These are phyloP conservation scores for Phytophthora sp. DNA, from an alignment of 352 stramenopile genomes.

Conservation along the genomic window DNA sequence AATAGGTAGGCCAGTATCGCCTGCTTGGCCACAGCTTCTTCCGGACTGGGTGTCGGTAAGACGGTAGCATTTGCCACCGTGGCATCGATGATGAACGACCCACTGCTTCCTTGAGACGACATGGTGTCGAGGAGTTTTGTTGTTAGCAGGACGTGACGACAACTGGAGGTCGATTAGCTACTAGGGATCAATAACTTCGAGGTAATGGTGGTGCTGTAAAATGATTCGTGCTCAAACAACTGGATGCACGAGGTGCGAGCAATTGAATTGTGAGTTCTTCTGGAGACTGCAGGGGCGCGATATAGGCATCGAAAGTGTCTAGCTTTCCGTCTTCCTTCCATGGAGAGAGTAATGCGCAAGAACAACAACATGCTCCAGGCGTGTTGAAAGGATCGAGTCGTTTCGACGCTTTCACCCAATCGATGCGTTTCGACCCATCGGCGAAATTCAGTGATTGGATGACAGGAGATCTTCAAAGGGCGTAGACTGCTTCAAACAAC, in stretches of 20 bases:
- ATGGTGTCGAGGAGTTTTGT: conserved; percentile 19
- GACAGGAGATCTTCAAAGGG: conserved; percentile 31
- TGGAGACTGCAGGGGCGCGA: conserved; percentile 8
- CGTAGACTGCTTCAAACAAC: conserved; percentile 26
- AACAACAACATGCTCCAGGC: not conserved
- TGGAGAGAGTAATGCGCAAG: conserved; percentile 11
- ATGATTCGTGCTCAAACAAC: conserved; percentile 3
- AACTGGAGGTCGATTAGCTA: conserved; percentile 7
- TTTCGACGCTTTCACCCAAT: conserved; percentile 6
- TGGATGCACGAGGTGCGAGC: conserved; percentile 12
- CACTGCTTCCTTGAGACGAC: conserved; percentile 22
- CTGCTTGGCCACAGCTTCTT: conserved; percentile 35
- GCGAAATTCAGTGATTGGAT: conserved; percentile 24
- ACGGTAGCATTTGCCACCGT: conserved; percentile 11
- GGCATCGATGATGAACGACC: conserved; percentile 12
- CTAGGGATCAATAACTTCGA: conserved; percentile 19
- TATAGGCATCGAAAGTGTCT: conserved; percentile 2
- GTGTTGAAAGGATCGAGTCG: conserved; percentile 2
- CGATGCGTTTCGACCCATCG: not conserved
- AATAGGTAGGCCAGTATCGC: conserved; percentile 47
- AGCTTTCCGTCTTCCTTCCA: not conserved
- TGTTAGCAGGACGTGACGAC: conserved; percentile 14
- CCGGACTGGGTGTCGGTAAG: conserved; percentile 37
- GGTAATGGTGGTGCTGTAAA: conserved; percentile 10
- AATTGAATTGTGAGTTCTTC: conserved; percentile 36